These are phyloP conservation scores for Yamadazyma insecticola DNA, from an alignment of 805 yeast genomes.

Conservation along the genomic window DNA sequence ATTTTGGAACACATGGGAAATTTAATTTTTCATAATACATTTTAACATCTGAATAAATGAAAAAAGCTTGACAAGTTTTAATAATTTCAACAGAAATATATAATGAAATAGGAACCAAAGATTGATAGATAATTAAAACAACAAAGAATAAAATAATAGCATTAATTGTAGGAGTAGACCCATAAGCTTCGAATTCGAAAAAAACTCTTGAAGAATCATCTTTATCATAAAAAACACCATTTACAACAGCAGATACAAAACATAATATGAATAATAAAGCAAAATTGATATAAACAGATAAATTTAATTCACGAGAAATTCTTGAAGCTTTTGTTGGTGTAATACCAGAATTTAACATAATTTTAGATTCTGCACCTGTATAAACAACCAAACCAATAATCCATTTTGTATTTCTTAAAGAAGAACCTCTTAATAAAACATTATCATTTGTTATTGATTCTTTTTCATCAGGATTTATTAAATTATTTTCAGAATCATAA, in stretches of 20 bases:
- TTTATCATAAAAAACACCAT: constrained; percentile 57
- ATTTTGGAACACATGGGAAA: constrained; percentile 74
- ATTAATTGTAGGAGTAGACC: constrained; percentile 54
- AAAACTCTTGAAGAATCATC: constrained; percentile 41
- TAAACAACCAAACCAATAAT: constrained; percentile 68
- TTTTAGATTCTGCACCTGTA: constrained; percentile 73
- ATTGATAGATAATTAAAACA: constrained; percentile 67
- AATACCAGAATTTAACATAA: constrained; percentile 72
- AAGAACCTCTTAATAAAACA: constrained; percentile 65
- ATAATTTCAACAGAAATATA: constrained; percentile 76
- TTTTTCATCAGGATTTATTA: constrained; percentile 31
- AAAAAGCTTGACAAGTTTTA: constrained; percentile 71
- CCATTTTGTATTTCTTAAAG: constrained; percentile 74
- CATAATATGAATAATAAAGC: constrained; percentile 57
- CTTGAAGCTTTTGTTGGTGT: constrained; percentile 72
- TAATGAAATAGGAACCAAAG: constrained; percentile 75
- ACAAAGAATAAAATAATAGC: constrained; percentile 71
- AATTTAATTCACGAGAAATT: constrained; percentile 61
- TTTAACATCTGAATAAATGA: constrained; percentile 63
- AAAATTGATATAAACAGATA: constrained; percentile 63
- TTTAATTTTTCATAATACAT: constrained; percentile 69
- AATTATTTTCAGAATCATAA: constrained; percentile 23
- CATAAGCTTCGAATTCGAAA: constrained; percentile 62
- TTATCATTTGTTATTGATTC: constrained; percentile 64
- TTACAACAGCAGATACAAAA: constrained; percentile 63